phyloP scores from a whole-genome alignment of 805 yeast species.

The Pichia membranifaciens region DNA sequence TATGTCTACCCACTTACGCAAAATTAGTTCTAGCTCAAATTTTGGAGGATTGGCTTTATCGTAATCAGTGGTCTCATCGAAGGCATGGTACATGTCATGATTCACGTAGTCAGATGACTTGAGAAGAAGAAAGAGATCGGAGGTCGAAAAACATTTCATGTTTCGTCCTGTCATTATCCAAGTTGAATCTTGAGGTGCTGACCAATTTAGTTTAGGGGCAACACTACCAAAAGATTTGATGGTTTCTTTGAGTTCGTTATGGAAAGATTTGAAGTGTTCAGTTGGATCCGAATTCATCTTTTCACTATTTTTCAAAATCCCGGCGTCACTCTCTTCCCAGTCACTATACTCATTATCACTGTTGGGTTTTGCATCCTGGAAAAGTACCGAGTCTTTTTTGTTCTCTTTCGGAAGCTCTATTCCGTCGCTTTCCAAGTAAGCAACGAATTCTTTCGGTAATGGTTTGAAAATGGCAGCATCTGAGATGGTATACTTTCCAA shows the following conservation, averaged over 20 bases:
- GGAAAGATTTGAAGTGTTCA: slow-evolving; percentile 52
- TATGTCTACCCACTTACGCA: slow-evolving; percentile 76
- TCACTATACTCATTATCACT: slow-evolving; percentile 70
- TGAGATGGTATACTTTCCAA: slow-evolving; percentile 41
- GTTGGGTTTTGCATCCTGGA: slow-evolving; percentile 30
- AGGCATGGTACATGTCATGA: slow-evolving; percentile 76
- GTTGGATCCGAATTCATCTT: slow-evolving; percentile 36
- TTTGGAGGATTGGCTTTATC: slow-evolving; percentile 31
- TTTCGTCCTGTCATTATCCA: slow-evolving; percentile 85
- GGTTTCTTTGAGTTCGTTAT: slow-evolving; percentile 40
- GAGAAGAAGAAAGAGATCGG: slow-evolving; percentile 73
- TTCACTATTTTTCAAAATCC: background rate
- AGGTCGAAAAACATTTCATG: slow-evolving; percentile 60
- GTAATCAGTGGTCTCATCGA: slow-evolving; percentile 32
- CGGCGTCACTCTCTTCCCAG: slow-evolving; percentile 49
- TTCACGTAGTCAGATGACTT: slow-evolving; percentile 85
- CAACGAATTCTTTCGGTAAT: slow-evolving; percentile 50
- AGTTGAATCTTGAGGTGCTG: slow-evolving; percentile 89
- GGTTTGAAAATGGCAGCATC: slow-evolving; percentile 49
- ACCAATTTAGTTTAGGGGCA: slow-evolving; percentile 93
- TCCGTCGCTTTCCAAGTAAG: slow-evolving; percentile 62
- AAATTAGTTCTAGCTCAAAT: slow-evolving; percentile 55
- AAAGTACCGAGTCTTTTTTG: slow-evolving; percentile 27
- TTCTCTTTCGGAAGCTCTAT: slow-evolving; percentile 52
- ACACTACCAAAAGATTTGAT: slow-evolving; percentile 54